Evolutionary conservation across 2,329 filamentous ascomycete genomes (phyloP), one percentile per base, ranked within the genome.

Genomic region (Alternaria ventricosa): DNA sequence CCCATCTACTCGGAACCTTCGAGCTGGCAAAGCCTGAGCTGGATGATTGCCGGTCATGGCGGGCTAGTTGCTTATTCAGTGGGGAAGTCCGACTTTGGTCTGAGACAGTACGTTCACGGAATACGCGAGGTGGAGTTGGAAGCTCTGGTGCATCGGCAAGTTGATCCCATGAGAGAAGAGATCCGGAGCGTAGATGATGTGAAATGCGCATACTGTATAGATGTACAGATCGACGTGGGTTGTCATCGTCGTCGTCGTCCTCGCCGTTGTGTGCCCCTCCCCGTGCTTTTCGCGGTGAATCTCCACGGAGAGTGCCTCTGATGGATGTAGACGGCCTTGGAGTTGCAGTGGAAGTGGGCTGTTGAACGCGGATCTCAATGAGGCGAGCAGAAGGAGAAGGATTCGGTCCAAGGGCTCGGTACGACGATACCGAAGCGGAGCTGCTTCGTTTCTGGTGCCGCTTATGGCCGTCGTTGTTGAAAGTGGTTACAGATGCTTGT

Each of bases 141-240:
- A 72, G 23, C 7, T 74, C 71, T 25, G 72, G 62, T 12, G 66
- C 58, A 50, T 73, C 69, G 18, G 67, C 66, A 43, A 75, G 65
- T 55, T 73, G 70, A 20, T 78, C 72, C 74, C 80, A 82, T 4
- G 80, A 76, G 12, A 78, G 70, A 4, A 80, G 64, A 8, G 82
- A 83, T 15, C 77, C 77, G 7, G 80, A 82, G 7, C 82, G 81
- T 13, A 84, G 70, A 68, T 83, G 82, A 55, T 82, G 79, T 3
- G 80, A 82, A 27, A 84, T 83, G 12, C 79, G 76, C 82, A 83
- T 83, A 30, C 75, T 79, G 54, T 81, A 71, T 1, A 84, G 74
- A 62, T 83, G 82, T 3, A 83, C 71, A n/a, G 76, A 79, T 13
- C 61, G 68, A 18, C 72, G 73, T 15, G 68, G 61, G 20, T 73